Conservation (phyloP, 441 rosid species). For the Erysimum pusillum region DNA sequence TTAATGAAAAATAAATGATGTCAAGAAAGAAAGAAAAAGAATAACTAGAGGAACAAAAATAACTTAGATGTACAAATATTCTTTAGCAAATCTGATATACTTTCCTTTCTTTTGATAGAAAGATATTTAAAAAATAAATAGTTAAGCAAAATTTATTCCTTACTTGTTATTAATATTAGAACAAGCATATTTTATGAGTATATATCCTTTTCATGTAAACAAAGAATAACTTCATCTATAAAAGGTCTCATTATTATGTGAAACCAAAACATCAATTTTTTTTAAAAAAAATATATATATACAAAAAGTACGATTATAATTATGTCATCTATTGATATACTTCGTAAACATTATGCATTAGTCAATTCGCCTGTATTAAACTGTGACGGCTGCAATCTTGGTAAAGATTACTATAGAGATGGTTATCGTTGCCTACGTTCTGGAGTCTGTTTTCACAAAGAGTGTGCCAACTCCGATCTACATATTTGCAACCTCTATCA, state of each 20-base stretch:
- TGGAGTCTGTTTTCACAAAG: constrained; percentile 16
- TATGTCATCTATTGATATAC: neutral
- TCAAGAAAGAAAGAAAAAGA: neutral
- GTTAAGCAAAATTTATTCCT: neutral
- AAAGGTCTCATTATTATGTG: neutral
- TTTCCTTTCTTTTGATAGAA: neutral
- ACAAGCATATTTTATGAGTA: constrained; percentile 19
- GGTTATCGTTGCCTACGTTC: constrained; percentile 12
- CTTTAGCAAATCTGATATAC: neutral
- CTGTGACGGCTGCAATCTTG: constrained; percentile 13
- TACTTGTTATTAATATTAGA: too few species aligned
- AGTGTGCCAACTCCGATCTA: neutral
- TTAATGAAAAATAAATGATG: too few species aligned
- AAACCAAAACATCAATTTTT: neutral
- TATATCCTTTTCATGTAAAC: neutral
- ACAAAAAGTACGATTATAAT: too few species aligned
- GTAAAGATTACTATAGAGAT: constrained; percentile 1
- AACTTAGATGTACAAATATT: neutral
- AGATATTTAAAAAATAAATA: neutral
- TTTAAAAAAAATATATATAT: too few species aligned
- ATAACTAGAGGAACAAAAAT: neutral
- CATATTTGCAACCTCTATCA: constrained; percentile 16
- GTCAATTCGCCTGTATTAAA: neutral
- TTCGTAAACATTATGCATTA: neutral
- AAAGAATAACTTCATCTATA: constrained; percentile 10